Percentiles rank a stretch among this genome's conserved stretches.
phyloP scores from a whole-genome alignment of 2,329 filamentous ascomycete species.

The Cryphonectria nitschkei region DNA sequence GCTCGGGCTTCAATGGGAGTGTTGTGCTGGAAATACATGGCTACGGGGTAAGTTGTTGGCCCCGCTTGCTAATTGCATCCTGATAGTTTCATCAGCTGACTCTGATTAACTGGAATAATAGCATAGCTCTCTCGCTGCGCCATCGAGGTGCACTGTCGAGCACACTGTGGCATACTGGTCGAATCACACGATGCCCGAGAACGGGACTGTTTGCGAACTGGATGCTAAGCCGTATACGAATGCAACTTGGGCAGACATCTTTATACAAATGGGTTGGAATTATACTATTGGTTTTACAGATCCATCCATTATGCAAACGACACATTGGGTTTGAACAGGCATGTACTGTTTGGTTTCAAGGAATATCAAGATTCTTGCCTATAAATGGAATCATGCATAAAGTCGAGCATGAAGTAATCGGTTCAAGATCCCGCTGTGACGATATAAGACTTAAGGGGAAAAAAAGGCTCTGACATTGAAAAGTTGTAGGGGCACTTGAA shows the following conservation, averaged over 20 bases:
- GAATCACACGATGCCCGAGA: conserved; percentile 1
- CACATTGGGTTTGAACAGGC: not conserved
- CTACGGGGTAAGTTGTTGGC: not conserved
- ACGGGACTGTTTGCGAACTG: not conserved
- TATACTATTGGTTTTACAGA: not conserved
- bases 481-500: too few species aligned
- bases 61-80: not conserved
- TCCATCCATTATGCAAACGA: not conserved
- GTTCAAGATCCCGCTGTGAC: too few species aligned
- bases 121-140: not conserved
- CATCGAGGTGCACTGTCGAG: not conserved
- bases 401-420: too few species aligned
- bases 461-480: too few species aligned
- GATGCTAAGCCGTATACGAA: conserved; percentile 2
- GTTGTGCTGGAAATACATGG: conserved; percentile 9
- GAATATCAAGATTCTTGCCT: not conserved
- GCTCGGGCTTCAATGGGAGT: conserved; percentile 1
- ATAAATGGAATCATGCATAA: too few species aligned
- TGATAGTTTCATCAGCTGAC: not conserved
- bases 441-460: too few species aligned
- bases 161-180: not conserved
- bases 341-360: not conserved
- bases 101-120: not conserved
- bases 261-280: not conserved
- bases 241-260: not conserved